phyloP scores from a whole-genome alignment of 1,284 basidiomycete genomes.

The Moesziomyces aphidis region DNA sequence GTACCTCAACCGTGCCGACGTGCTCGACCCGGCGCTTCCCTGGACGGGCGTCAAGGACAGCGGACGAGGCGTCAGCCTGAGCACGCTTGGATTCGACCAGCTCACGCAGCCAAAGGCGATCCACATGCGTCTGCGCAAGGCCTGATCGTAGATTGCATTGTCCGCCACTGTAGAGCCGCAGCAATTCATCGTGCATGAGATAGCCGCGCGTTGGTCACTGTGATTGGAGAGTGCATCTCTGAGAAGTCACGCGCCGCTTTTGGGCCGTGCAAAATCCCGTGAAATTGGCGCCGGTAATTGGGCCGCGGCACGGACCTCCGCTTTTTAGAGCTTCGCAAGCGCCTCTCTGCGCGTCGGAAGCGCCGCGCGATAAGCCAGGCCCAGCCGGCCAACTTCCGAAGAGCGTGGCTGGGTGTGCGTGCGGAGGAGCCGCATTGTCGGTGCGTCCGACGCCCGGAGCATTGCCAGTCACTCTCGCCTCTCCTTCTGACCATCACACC shows the following conservation, averaged over 20 bases:
- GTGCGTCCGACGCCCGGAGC: no score
- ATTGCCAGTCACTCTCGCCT: not conserved
- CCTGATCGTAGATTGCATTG: slow-evolving; percentile 6
- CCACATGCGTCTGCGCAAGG: slow-evolving; percentile 52
- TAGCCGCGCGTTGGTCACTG: no score
- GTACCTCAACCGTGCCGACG: slow-evolving; percentile 80
- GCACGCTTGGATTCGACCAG: slow-evolving; percentile 76
- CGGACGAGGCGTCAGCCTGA: slow-evolving; percentile 88
- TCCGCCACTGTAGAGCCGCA: no score
- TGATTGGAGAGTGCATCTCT: no score
- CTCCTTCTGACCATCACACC: not conserved
- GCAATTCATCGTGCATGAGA: not conserved
- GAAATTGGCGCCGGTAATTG: not conserved
- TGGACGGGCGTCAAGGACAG: slow-evolving; percentile 96
- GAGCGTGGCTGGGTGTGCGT: no score
- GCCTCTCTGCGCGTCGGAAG: not conserved
- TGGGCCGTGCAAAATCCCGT: not conserved
- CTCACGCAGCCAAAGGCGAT: slow-evolving; percentile 52
- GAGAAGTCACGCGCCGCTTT: not conserved
- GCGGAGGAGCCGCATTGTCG: no score
- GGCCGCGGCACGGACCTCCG: not conserved
- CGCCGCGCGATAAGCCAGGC: not conserved
- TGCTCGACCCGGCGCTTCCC: slow-evolving; percentile 86
- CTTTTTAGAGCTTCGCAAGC: not conserved
- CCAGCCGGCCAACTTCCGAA: no score